Percentiles rank a stretch among this genome's conserved stretches.
Evolutionary conservation across 202 grass and related monocot genomes (phyloP).

Genomic region (Elaeis oleifera): DNA sequence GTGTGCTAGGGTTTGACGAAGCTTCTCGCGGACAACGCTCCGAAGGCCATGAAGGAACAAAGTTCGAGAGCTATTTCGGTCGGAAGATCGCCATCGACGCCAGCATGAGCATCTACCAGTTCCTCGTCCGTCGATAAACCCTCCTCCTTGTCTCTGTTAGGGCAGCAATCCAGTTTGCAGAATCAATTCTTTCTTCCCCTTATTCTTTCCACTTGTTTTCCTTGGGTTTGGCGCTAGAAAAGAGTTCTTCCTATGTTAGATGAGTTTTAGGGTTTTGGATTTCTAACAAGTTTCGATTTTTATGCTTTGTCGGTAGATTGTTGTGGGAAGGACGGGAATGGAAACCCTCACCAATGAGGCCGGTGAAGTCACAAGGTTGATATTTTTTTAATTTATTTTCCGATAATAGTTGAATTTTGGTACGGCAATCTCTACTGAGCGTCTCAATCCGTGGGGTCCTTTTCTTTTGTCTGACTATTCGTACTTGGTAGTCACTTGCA

Average conservation of each 20-base stretch:
- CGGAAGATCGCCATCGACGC: constrained; percentile 38
- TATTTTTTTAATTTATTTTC: too few species aligned
- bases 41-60: neutral
- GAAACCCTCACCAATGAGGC: constrained; percentile 68
- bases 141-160: neutral
- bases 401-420: too few species aligned
- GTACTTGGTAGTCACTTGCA: constrained; percentile 60
- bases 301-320: constrained; percentile 44
- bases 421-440: too few species aligned
- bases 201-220: constrained; percentile 1
- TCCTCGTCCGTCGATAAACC: constrained; percentile 39
- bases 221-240: neutral
- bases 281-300: neutral
- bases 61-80: neutral
- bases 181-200: neutral
- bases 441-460: too few species aligned
- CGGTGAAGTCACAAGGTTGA: constrained; percentile 82
- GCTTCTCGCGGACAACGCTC: neutral
- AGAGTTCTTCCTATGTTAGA: neutral
- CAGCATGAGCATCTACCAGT: constrained; percentile 85
- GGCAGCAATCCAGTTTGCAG: too few species aligned
- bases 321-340: constrained; percentile 68
- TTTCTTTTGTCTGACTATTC: too few species aligned
- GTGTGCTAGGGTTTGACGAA: constrained; percentile 1
- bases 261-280: constrained; percentile 2